Evolutionary conservation across 1,139 yeast species (phyloP).

Genomic region (Taiozyma sp.): DNA sequence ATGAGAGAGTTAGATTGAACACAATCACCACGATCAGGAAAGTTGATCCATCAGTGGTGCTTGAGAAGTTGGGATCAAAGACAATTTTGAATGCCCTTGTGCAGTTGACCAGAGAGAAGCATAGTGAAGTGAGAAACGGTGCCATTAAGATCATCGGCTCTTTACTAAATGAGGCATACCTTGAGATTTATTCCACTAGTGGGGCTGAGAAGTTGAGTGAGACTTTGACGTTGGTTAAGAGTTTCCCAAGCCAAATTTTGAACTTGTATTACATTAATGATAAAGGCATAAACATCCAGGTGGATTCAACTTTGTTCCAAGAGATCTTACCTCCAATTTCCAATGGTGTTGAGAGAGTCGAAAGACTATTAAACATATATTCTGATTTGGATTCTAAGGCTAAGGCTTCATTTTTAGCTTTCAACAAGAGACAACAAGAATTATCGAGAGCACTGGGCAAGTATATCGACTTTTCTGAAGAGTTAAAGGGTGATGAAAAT

Average conservation of each 20-base stretch:
- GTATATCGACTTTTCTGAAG: slow-evolving; percentile 33
- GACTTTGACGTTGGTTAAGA: slow-evolving; percentile 37
- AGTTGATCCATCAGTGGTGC: slow-evolving; percentile 36
- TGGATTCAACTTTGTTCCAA: slow-evolving; percentile 59
- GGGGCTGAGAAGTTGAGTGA: slow-evolving; percentile 23
- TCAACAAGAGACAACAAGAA: slow-evolving; percentile 63
- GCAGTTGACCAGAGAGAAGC: slow-evolving; percentile 67
- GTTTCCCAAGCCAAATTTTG: slow-evolving; percentile 64
- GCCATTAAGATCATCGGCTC: slow-evolving; percentile 53
- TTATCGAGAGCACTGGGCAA: slow-evolving; percentile 34
- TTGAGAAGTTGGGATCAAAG: slow-evolving; percentile 39
- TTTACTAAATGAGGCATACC: slow-evolving; percentile 36
- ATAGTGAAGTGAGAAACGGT: slow-evolving; percentile 55
- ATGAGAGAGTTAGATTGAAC: slow-evolving; percentile 63
- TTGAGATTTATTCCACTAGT: slow-evolving; percentile 14
- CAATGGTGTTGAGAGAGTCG: slow-evolving; percentile 44
- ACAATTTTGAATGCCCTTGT: slow-evolving; percentile 48
- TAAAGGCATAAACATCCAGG: slow-evolving; percentile 56
- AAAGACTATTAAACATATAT: slow-evolving; percentile 46
- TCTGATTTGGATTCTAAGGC: slow-evolving; percentile 51
- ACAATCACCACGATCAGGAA: slow-evolving; percentile 47
- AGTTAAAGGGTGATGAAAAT: slow-evolving; percentile 27
- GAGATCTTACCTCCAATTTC: slow-evolving; percentile 51
- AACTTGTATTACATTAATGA: slow-evolving; percentile 75
- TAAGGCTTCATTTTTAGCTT: slow-evolving; percentile 59